These are phyloP conservation scores for Exophiala calicioides DNA, from an alignment of 2,329 filamentous ascomycete species.

Conservation along the genomic window DNA sequence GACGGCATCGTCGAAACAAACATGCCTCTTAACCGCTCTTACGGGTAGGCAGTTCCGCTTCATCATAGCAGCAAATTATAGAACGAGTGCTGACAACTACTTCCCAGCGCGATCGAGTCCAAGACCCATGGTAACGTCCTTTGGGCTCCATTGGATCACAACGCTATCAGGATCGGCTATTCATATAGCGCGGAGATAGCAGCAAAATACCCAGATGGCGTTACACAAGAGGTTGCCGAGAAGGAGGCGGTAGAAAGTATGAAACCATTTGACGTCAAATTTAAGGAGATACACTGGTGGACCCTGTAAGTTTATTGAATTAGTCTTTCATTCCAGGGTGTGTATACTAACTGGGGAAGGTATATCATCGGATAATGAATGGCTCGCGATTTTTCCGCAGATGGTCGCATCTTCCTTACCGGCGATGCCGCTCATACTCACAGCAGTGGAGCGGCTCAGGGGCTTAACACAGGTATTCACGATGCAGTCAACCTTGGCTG, in stretches of 20 bases:
- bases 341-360: too few relatives aligned
- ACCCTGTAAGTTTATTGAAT: too few relatives aligned
- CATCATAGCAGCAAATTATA: too few relatives aligned
- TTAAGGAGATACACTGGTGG: constrained; percentile 4
- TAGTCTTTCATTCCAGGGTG: too few relatives aligned
- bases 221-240: constrained; percentile 3
- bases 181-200: neutral
- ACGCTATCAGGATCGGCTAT: constrained; percentile 3
- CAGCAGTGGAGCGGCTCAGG: constrained; percentile 37
- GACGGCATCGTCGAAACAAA: constrained; percentile 1
- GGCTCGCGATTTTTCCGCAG: neutral
- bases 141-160: constrained; percentile 6
- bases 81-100: too few relatives aligned
- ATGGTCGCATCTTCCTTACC: constrained; percentile 1
- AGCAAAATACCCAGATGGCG: neutral
- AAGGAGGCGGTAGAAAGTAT: constrained; percentile 1
- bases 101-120: constrained; percentile 4
- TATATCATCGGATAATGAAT: constrained; percentile 1
- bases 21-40: neutral
- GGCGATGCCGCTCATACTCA: constrained; percentile 39
- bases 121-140: constrained; percentile 8
- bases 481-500: constrained; percentile 40
- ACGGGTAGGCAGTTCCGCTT: too few relatives aligned
- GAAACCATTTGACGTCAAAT: constrained; percentile 6
- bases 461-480: constrained; percentile 39